Evolutionary conservation across 805 yeast genomes (phyloP).

Genomic region (Kodamaea hsintzibuensis): DNA sequence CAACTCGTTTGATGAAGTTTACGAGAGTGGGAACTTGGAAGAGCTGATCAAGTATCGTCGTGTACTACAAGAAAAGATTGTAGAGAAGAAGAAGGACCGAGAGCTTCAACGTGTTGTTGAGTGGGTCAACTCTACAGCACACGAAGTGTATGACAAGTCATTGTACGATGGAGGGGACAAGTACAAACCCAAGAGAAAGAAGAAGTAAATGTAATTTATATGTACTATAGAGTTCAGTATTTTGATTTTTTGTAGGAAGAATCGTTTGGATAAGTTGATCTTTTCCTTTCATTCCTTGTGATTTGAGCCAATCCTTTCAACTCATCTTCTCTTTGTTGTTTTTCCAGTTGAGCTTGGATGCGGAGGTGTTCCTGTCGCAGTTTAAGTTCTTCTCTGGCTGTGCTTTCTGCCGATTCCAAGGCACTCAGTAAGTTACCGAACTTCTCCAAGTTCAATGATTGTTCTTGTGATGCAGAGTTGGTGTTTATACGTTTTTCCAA

Average conservation of each 20-base stretch:
- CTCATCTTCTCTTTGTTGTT: conserved; percentile 30
- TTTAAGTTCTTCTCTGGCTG: conserved; percentile 30
- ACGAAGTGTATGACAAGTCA: conserved; percentile 49
- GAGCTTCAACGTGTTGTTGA: conserved; percentile 50
- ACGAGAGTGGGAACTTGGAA: conserved; percentile 27
- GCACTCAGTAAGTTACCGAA: conserved; percentile 70
- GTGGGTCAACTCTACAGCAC: conserved; percentile 64
- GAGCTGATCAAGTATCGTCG: conserved; percentile 25
- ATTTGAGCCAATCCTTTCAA: conserved; percentile 23
- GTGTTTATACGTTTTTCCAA: conserved; percentile 65
- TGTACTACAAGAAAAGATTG: conserved; percentile 32
- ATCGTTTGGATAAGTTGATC: conserved; percentile 6
- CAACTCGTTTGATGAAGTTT: conserved; percentile 29
- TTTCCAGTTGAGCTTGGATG: conserved; percentile 25
- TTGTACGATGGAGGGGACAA: conserved; percentile 59
- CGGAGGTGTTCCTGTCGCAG: conserved; percentile 19
- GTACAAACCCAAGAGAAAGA: conserved; percentile 22
- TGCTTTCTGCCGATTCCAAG: conserved; percentile 44
- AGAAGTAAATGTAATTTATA: neutral
- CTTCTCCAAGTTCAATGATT: conserved; percentile 52
- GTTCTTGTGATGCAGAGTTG: conserved; percentile 27
- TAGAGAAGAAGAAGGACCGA: conserved; percentile 36
- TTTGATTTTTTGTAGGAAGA: neutral
- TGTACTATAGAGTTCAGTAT: neutral
- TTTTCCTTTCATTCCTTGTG: conserved; percentile 25